Conservation (phyloP, 805 yeast genomes). For the Jamesozyma jinghongensis region DNA sequence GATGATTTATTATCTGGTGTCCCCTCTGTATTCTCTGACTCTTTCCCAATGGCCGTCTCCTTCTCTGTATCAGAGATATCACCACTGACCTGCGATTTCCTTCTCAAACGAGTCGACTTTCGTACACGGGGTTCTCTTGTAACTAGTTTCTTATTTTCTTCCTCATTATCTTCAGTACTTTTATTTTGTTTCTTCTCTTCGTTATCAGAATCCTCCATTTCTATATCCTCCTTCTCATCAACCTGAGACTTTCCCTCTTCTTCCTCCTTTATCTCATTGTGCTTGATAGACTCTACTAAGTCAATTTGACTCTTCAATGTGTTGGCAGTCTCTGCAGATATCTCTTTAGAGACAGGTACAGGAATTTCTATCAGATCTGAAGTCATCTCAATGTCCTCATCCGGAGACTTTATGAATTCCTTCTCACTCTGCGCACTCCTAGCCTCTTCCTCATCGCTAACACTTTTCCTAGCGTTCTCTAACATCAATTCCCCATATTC, state of each 20-base stretch:
- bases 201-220: neutral
- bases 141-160: neutral
- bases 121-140: conserved; percentile 1
- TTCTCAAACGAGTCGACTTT: conserved; percentile 3
- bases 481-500: conserved; percentile 37
- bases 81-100: conserved; percentile 1
- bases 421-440: no score
- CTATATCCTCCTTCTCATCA: neutral
- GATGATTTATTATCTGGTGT: no score
- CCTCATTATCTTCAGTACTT: neutral
- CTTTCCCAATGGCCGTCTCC: neutral
- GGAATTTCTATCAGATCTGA: neutral
- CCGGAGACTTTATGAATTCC: neutral
- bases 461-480: conserved; percentile 26
- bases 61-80: no score
- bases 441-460: conserved; percentile 1
- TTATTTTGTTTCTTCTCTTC: neutral
- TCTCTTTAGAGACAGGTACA: neutral
- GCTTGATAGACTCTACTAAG: no score
- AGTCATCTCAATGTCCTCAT: conserved; percentile 2
- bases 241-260: neutral
- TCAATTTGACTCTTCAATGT: no score
- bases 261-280: neutral
- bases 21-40: neutral
- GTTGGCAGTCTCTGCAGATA: no score